A percentile compares a stretch with the other conserved stretches of the same genome.
Conservation (phyloP, 306 rosid genomes). For the Vigna radiata region DNA sequence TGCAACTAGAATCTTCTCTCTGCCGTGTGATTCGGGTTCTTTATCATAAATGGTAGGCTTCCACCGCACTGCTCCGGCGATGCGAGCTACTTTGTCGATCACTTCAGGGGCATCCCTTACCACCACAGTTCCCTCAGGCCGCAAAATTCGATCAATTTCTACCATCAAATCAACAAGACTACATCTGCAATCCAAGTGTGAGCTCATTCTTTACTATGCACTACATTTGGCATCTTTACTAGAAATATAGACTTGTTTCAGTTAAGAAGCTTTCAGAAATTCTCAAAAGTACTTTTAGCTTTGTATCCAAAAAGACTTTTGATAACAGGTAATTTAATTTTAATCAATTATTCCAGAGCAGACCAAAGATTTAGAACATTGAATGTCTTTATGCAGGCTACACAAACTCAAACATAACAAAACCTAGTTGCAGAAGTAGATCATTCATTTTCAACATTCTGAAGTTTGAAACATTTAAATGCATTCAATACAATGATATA, state of each 20-base stretch:
- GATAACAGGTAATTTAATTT: background rate
- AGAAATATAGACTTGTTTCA: too few species aligned
- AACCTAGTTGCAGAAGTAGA: too few species aligned
- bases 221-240: background rate
- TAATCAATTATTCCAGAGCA: too few species aligned
- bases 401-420: too few species aligned
- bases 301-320: too few species aligned
- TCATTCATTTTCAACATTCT: too few species aligned
- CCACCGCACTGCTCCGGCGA: constrained; percentile 79
- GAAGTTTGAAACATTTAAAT: too few species aligned
- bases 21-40: constrained; percentile 74
- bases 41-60: constrained; percentile 63
- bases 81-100: constrained; percentile 68
- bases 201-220: background rate
- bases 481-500: background rate
- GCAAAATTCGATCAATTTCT: constrained; percentile 89
- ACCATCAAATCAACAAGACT: constrained; percentile 89
- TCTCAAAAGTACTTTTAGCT: too few species aligned
- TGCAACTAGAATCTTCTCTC: constrained; percentile 77
- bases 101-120: constrained; percentile 81
- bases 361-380: too few species aligned
- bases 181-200: constrained; percentile 62
- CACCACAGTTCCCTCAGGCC: constrained; percentile 87
- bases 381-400: too few species aligned
- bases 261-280: too few species aligned